Base-by-base conservation (phyloP, 345 rosid genomes). In the Melaleuca alternifolia region DNA sequence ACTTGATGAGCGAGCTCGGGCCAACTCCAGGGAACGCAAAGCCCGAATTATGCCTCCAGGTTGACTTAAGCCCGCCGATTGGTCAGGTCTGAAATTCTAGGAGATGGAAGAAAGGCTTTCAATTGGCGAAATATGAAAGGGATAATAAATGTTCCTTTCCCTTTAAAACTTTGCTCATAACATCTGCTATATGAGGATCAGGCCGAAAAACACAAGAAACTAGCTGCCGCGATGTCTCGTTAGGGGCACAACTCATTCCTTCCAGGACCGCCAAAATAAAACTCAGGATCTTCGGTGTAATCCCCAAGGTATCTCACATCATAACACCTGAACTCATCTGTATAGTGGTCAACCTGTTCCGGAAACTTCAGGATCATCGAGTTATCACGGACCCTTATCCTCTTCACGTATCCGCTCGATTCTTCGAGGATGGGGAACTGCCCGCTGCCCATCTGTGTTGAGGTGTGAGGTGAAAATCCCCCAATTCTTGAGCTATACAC, bases 371-470 rank as follows among this genome's bases (percentile, higher is more conserved):
- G 85, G 85, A 52, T 50, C 10, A 86, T 28, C 8, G 94, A 91
- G 75, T 92, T 94, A 61, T 92, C 95, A 24, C 90, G 89, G 44
- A 92, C 6, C 82, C 94, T 61, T 48, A 93, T 83, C 82, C 95
- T 91, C 86, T 85, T 89, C 2, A 94, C 24, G 11, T 75, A 86
- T 26, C 96, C 95, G 7, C 84, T 51, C 11, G 94, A 92, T 79
- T 89, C 41, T 0, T 89, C 92, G 1, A 11, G 51, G 2, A 86
- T 1, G 46, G 95, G 90, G 79, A 89, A 92, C 2, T 44, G 23
- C 7, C 94, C 96, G 41, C 88, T 93, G 5, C 96, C 96, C 96
- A 94, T 94, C 4, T 50, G 89, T 10, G 96, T 93, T 26, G 79
- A 85, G 3, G 96, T 93, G 86, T 94, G 96, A 2, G 93, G 94